These are phyloP conservation scores for Myxozyma udenii DNA, from an alignment of 805 yeast species.

Conservation along the genomic window DNA sequence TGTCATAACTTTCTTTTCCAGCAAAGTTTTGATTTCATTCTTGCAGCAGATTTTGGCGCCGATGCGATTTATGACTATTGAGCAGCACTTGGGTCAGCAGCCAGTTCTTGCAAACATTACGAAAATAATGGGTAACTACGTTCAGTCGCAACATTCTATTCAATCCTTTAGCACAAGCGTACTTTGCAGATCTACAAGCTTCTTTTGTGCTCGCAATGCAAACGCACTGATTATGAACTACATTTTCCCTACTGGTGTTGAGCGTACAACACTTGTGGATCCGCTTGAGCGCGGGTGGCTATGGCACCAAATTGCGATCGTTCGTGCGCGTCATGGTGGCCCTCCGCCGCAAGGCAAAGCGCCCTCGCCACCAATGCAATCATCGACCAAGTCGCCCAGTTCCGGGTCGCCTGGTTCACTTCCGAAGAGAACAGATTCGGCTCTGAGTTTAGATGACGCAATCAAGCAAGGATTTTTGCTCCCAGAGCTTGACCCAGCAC, in stretches of 20 bases:
- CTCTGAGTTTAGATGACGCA: not conserved
- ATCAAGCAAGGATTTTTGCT: not conserved
- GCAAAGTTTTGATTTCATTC: slow-evolving; percentile 6
- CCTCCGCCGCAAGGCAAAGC: not conserved
- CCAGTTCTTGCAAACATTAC: not conserved
- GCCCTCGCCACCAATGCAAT: not conserved
- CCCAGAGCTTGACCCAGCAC: not conserved
- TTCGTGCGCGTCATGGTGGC: not conserved
- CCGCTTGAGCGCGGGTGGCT: slow-evolving; percentile 11
- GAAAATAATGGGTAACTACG: no score
- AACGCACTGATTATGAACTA: slow-evolving; percentile 4
- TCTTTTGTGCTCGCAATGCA: slow-evolving; percentile 6
- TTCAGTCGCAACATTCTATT: not conserved
- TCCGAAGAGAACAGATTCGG: no score
- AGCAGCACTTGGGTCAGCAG: not conserved
- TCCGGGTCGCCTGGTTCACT: no score
- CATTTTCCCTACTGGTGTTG: slow-evolving; percentile 3
- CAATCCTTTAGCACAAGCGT: not conserved
- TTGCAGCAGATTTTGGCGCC: slow-evolving; percentile 4
- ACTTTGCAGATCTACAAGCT: not conserved
- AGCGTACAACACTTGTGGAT: slow-evolving; percentile 1
- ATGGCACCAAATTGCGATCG: slow-evolving; percentile 5
- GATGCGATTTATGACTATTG: not conserved
- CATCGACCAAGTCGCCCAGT: not conserved
- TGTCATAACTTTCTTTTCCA: slow-evolving; percentile 2